Evolutionary conservation across 2,329 filamentous ascomycete species (phyloP).

Genomic region (Penicillium aurantiogriseum): DNA sequence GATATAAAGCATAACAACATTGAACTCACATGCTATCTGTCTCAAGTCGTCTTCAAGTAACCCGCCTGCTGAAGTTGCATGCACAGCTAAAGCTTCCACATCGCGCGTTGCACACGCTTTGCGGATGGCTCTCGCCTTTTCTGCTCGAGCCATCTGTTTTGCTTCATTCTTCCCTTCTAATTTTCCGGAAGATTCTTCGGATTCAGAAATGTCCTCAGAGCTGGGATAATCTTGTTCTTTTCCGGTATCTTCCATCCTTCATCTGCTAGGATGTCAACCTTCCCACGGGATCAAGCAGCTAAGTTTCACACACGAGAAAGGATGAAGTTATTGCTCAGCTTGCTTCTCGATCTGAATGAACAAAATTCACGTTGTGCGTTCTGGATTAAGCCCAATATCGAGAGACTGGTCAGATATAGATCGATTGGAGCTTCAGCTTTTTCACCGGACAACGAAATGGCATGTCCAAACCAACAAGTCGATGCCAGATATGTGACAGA

Average conservation of each 20-base stretch:
- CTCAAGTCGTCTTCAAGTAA: constrained; percentile 67
- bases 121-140: constrained; percentile 52
- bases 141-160: constrained; percentile 10
- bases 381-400: neutral
- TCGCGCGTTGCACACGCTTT: constrained; percentile 62
- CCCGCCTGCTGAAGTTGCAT: constrained; percentile 65
- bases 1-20: neutral
- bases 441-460: neutral
- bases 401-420: neutral
- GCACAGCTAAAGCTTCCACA: constrained; percentile 53
- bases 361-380: neutral
- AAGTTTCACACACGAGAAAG: neutral
- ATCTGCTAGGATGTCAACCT: neutral
- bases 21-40: constrained; percentile 70
- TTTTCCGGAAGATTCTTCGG: neutral
- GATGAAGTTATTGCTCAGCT: neutral
- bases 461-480: neutral
- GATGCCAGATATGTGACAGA: neutral
- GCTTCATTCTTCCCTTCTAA: neutral
- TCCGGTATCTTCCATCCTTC: neutral
- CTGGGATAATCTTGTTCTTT: constrained; percentile 7
- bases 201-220: neutral
- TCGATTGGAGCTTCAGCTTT: neutral
- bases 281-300: neutral
- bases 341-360: neutral